Conservation (phyloP, 1,284 basidiomycete species). For the Ustilago bromivora region DNA sequence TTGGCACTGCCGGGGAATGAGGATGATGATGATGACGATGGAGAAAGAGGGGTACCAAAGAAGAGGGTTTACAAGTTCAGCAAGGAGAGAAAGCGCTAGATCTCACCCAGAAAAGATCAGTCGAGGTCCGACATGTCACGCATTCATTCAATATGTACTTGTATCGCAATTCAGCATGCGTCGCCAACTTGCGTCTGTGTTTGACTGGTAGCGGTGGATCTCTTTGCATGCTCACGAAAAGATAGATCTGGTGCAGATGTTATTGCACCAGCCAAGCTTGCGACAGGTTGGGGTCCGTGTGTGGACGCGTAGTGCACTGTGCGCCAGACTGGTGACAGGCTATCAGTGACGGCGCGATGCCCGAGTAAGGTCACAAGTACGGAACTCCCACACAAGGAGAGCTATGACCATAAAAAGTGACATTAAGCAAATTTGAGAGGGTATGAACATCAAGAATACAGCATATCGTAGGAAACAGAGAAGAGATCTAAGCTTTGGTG, state of each 20-base stretch:
- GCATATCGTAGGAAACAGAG: not conserved
- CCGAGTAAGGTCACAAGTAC: not conserved
- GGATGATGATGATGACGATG: constrained; percentile 45
- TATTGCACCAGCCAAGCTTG: no score
- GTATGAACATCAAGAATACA: not conserved
- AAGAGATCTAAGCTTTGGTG: not conserved
- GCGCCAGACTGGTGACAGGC: no score
- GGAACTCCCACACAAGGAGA: not conserved
- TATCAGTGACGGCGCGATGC: no score
- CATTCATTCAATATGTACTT: constrained; percentile 2
- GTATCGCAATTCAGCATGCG: not conserved
- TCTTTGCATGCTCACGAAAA: no score
- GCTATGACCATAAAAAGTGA: not conserved
- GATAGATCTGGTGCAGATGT: no score
- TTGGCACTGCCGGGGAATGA: constrained; percentile 44
- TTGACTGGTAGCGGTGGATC: not conserved
- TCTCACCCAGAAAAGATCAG: not conserved
- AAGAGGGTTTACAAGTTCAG: constrained; percentile 53
- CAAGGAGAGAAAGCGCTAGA: constrained; percentile 56
- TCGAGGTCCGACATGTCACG: not conserved
- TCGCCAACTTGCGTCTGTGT: not conserved
- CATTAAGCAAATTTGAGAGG: not conserved
- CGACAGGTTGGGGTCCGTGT: no score
- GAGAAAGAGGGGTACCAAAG: constrained; percentile 12
- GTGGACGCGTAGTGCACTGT: no score